These are phyloP conservation scores for Datisca glomerata DNA, from an alignment of 306 rosid species.

Conservation along the genomic window DNA sequence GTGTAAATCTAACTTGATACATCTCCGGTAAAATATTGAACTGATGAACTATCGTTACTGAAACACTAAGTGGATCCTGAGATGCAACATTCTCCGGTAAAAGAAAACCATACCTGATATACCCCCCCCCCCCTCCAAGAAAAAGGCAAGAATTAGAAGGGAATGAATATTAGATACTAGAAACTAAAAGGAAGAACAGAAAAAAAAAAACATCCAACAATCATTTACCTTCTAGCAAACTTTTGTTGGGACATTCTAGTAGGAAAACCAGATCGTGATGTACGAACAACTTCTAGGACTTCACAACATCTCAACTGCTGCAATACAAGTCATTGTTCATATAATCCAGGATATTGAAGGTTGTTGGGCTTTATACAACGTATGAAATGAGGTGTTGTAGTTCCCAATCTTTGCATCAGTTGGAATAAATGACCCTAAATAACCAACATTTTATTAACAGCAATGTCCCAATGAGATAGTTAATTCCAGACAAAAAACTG, in stretches of 20 bases:
- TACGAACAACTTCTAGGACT: slow-evolving; percentile 94
- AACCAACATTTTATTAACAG: no score
- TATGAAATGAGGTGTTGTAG: slow-evolving; percentile 95
- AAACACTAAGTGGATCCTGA: slow-evolving; percentile 92
- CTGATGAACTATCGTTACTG: slow-evolving; percentile 97
- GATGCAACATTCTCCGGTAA: slow-evolving; percentile 69
- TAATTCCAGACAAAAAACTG: no score
- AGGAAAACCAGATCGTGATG: slow-evolving; percentile 98
- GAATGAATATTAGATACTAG: no score
- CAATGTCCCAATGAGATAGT: no score
- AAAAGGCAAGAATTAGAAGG: neutral
- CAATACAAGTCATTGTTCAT: slow-evolving; percentile 90
- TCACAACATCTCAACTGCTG: slow-evolving; percentile 98
- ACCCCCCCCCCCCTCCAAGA: slow-evolving; percentile 3
- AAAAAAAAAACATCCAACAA: slow-evolving; percentile 5
- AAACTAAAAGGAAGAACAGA: no score
- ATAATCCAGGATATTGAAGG: slow-evolving; percentile 81
- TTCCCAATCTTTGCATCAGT: slow-evolving; percentile 91
- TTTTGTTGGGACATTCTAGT: slow-evolving; percentile 94
- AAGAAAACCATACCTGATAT: slow-evolving; percentile 91
- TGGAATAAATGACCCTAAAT: slow-evolving; percentile 82
- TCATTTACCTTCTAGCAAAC: slow-evolving; percentile 77
- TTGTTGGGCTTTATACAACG: slow-evolving; percentile 98
- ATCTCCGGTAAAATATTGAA: slow-evolving; percentile 89
- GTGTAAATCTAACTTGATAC: slow-evolving; percentile 99